phyloP scores from a whole-genome alignment of 2,329 filamentous ascomycete species.

The Aspergillus thermomutatus region DNA sequence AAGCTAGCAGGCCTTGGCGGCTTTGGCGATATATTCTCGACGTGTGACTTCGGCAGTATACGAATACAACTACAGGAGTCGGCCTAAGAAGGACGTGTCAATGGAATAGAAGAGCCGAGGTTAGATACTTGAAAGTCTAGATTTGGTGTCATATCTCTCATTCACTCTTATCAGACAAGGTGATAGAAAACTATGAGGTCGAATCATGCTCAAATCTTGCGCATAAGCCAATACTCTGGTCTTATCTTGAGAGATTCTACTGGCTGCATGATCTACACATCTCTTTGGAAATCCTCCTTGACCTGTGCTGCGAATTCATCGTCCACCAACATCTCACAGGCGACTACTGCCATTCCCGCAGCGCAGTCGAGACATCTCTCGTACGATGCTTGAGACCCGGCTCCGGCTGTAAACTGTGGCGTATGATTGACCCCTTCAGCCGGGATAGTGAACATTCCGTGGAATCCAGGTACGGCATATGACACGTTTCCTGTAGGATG shows the following conservation, averaged over 20 bases:
- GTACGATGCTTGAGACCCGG: slow-evolving; percentile 49
- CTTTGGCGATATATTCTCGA: no score
- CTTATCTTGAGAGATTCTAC: no score
- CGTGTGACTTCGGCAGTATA: no score
- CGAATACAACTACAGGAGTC: no score
- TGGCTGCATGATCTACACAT: slow-evolving; percentile 5
- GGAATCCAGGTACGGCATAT: slow-evolving; percentile 39
- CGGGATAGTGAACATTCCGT: slow-evolving; percentile 44
- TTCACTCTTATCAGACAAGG: no score
- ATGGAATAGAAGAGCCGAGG: no score
- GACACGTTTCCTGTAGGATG: slow-evolving; percentile 41
- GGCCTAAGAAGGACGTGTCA: no score
- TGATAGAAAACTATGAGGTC: no score
- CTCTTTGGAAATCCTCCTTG: slow-evolving; percentile 20
- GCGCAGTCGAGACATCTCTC: slow-evolving; percentile 36
- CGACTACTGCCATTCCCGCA: slow-evolving; percentile 30
- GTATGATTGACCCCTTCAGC: slow-evolving; percentile 51
- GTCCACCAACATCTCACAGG: slow-evolving; percentile 27
- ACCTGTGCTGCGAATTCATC: slow-evolving; percentile 25
- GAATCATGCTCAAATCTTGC: no score
- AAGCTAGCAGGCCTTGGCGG: background rate
- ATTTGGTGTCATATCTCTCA: no score
- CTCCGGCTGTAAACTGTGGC: slow-evolving; percentile 50
- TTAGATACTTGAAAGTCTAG: no score
- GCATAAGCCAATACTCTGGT: no score